Evolutionary conservation across 2,329 filamentous ascomycete genomes (phyloP).

Genomic region (Aureobasidium vineae): DNA sequence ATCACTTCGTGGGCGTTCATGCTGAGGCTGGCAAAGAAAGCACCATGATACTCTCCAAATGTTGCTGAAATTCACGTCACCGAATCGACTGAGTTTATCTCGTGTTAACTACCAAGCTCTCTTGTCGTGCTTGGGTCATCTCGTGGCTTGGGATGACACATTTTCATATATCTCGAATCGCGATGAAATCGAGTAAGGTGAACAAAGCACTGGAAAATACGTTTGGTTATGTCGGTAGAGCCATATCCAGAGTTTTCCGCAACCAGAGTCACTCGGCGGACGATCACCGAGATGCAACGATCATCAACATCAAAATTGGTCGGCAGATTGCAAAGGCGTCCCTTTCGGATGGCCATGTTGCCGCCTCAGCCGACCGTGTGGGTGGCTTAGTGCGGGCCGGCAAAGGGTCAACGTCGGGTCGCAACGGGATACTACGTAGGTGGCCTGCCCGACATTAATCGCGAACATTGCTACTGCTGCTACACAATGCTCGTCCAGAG

Average conservation of each 20-base stretch:
- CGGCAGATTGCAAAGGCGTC: not conserved
- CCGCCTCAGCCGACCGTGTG: conserved; percentile 9
- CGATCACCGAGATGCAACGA: not conserved
- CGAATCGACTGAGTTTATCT: not conserved
- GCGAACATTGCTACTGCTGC: not conserved
- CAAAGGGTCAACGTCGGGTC: conserved; percentile 8
- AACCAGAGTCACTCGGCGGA: not conserved
- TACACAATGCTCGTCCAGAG: not conserved
- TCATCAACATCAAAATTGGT: conserved; percentile 4
- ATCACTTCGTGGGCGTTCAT: not conserved
- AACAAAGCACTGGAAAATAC: too few species aligned
- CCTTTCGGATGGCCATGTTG: not conserved
- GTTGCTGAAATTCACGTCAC: not conserved
- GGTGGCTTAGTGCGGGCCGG: conserved; percentile 18
- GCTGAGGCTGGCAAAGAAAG: not conserved
- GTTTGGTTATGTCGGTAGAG: not conserved
- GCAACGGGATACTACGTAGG: conserved; percentile 22
- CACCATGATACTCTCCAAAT: conserved; percentile 9
- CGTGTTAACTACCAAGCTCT: not conserved
- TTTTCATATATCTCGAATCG: not conserved
- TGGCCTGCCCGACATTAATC: not conserved
- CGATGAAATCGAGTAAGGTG: not conserved
- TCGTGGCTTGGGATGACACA: not conserved
- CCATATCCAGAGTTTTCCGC: not conserved
- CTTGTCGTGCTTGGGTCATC: conserved; percentile 4